Conservation (phyloP, 352 stramenopile genomes). For the Phytophthora idaei region DNA sequence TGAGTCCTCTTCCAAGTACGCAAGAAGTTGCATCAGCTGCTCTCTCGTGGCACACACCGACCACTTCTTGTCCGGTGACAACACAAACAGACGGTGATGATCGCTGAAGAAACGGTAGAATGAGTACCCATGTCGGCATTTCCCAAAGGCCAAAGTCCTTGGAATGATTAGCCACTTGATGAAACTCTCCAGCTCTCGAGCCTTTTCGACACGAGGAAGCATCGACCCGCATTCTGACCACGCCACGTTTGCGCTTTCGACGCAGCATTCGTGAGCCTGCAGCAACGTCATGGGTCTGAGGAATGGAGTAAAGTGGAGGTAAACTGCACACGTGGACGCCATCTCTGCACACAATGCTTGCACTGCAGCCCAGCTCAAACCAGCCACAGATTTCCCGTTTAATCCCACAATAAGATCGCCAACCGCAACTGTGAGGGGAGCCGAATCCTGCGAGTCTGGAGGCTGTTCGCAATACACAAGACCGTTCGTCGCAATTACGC, state of each 20-base stretch:
- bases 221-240: conserved; percentile 65
- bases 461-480: conserved; percentile 42
- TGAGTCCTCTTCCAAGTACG: conserved; percentile 56
- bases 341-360: conserved; percentile 47
- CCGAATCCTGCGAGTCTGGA: not conserved
- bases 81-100: conserved; percentile 53
- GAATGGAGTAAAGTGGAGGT: conserved; percentile 55
- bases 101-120: conserved; percentile 80
- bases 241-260: conserved; percentile 67
- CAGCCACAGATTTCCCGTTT: conserved; percentile 56
- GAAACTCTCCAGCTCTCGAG: conserved; percentile 61
- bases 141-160: conserved; percentile 61
- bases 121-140: conserved; percentile 50
- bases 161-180: conserved; percentile 66
- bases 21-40: conserved; percentile 47
- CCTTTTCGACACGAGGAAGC: conserved; percentile 52
- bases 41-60: conserved; percentile 32
- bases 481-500: conserved; percentile 46
- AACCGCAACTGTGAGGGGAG: conserved; percentile 31
- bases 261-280: conserved; percentile 59
- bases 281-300: conserved; percentile 36
- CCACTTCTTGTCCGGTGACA: conserved; percentile 60
- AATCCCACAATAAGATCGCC: conserved; percentile 68
- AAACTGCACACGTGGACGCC: conserved; percentile 36
- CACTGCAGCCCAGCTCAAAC: conserved; percentile 52